phyloP scores from a whole-genome alignment of 805 yeast genomes.

The Kazachstania bromeliacearum region DNA sequence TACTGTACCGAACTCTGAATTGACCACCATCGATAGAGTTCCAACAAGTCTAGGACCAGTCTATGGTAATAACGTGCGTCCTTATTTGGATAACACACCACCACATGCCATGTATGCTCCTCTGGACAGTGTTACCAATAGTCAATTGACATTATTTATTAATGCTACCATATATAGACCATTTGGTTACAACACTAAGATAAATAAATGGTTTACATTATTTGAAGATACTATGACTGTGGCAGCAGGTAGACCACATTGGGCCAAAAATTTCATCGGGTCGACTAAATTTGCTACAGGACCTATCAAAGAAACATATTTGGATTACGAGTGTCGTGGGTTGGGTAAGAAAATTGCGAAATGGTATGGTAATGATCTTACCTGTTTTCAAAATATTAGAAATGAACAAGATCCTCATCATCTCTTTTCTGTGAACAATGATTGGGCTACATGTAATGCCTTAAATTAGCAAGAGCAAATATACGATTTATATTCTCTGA shows the following conservation, averaged over 20 bases:
- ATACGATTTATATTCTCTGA: no score
- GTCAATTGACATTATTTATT: slow-evolving; percentile 73
- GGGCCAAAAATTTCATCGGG: slow-evolving; percentile 95
- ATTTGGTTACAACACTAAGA: slow-evolving; percentile 64
- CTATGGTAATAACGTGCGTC: slow-evolving; percentile 74
- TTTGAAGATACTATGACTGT: slow-evolving; percentile 71
- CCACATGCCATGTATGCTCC: slow-evolving; percentile 44
- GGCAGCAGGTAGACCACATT: slow-evolving; percentile 91
- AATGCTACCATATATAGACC: slow-evolving; percentile 97
- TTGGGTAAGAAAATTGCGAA: slow-evolving; percentile 55
- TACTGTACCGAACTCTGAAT: slow-evolving; percentile 35
- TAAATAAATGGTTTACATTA: slow-evolving; percentile 69
- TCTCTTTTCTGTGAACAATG: slow-evolving; percentile 64
- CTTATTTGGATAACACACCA: slow-evolving; percentile 77
- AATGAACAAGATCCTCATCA: slow-evolving; percentile 68
- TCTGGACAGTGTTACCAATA: slow-evolving; percentile 40
- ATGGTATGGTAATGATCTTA: slow-evolving; percentile 74
- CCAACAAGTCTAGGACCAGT: slow-evolving; percentile 63
- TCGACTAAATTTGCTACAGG: slow-evolving; percentile 30
- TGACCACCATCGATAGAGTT: slow-evolving; percentile 43
- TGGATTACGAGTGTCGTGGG: slow-evolving; percentile 71
- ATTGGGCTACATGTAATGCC: slow-evolving; percentile 81
- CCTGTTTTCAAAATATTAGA: slow-evolving; percentile 53
- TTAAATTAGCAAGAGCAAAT: no score
- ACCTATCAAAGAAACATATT: slow-evolving; percentile 28